Evolutionary conservation across 2,329 filamentous ascomycete species (phyloP).

Genomic region (Albophoma yamanashiensis): DNA sequence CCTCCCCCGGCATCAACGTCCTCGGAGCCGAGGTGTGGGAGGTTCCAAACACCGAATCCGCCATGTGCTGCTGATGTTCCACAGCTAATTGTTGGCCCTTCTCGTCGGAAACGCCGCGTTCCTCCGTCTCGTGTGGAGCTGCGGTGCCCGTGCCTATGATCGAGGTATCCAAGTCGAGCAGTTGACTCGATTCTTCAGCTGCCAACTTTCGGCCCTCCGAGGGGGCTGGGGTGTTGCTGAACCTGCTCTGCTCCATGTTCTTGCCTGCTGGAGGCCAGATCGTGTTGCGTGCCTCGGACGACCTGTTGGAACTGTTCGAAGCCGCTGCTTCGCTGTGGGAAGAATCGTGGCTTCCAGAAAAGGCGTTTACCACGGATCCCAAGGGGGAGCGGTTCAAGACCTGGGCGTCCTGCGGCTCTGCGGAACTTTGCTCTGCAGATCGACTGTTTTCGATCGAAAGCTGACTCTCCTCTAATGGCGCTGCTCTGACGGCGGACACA

Average conservation of each 20-base stretch:
- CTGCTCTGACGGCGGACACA: conserved; percentile 2
- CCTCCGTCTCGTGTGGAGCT: background rate
- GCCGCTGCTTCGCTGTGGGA: background rate
- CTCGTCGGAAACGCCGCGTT: background rate
- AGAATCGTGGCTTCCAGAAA: conserved; percentile 6
- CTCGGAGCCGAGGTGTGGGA: conserved; percentile 8
- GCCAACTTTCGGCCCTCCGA: conserved; percentile 1
- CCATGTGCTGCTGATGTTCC: conserved; percentile 10
- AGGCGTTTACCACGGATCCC: conserved; percentile 5
- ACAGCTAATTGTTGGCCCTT: conserved; percentile 10
- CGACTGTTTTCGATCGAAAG: background rate
- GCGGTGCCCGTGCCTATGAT: background rate
- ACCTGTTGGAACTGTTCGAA: background rate
- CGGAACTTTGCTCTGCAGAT: background rate
- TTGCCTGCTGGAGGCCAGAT: background rate
- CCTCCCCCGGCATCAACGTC: conserved; percentile 10
- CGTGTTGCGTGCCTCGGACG: background rate
- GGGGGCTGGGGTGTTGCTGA: background rate
- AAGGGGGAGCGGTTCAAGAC: conserved; percentile 7
- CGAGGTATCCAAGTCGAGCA: conserved; percentile 7
- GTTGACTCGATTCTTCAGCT: conserved; percentile 7
- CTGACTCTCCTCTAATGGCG: background rate
- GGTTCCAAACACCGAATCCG: conserved; percentile 9
- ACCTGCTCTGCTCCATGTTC: background rate
- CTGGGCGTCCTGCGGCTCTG: conserved; percentile 18